Conservation (phyloP, 306 rosid species). For the Cyamopsis tetragonoloba region DNA sequence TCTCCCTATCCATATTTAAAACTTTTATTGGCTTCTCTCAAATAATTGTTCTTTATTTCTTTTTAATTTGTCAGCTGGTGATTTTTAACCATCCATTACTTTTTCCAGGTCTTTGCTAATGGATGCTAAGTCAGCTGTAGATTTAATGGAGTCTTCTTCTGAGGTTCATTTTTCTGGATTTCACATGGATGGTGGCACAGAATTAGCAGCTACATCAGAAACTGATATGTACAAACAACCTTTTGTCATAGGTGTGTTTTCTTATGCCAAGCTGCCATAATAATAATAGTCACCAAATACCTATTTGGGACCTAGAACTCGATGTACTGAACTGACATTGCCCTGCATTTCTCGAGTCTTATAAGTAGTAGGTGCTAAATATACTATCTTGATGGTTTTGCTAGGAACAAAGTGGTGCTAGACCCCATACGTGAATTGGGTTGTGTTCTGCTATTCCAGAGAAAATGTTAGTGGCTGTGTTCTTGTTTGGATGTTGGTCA, state of each 20-base stretch:
- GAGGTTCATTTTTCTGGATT: conserved; percentile 98
- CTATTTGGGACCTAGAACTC: not conserved
- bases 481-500: not conserved
- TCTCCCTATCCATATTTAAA: not conserved
- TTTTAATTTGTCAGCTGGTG: not conserved
- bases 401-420: not conserved
- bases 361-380: not conserved
- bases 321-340: not conserved
- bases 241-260: conserved; percentile 80
- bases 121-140: conserved; percentile 69
- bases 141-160: conserved; percentile 83
- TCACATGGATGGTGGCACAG: conserved; percentile 75
- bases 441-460: not conserved
- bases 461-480: not conserved
- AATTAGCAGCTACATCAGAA: conserved; percentile 62
- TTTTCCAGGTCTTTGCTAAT: conserved; percentile 42
- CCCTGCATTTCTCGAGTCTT: not conserved
- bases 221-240: conserved; percentile 72
- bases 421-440: not conserved
- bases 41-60: not conserved
- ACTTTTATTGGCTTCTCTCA: not conserved
- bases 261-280: not conserved
- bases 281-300: conserved; percentile 17
- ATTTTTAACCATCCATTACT: conserved; percentile 1
- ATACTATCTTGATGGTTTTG: not conserved